phyloP scores from a whole-genome alignment of 1,139 yeast genomes.

The Scheffersomyces lignicola region DNA sequence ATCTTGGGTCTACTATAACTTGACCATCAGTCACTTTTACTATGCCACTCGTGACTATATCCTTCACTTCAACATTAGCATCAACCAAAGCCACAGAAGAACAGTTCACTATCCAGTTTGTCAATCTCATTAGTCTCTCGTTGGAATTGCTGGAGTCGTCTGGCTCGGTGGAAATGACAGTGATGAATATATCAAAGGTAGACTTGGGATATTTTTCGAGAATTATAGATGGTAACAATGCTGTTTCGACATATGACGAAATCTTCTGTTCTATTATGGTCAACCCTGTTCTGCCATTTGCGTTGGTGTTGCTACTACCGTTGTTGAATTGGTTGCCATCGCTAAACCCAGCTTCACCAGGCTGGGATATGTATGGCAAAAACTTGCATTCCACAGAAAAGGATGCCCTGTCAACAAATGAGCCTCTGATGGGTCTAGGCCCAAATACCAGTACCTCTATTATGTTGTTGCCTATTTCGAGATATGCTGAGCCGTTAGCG shows the following conservation, averaged over 20 bases:
- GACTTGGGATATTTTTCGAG: slow-evolving; percentile 85
- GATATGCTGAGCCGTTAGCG: slow-evolving; percentile 80
- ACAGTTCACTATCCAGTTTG: slow-evolving; percentile 53
- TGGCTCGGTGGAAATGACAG: slow-evolving; percentile 49
- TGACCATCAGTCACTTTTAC: slow-evolving; percentile 25
- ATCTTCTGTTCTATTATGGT: slow-evolving; percentile 52
- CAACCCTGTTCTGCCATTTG: slow-evolving; percentile 36
- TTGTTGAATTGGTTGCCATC: slow-evolving; percentile 11
- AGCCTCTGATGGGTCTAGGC: slow-evolving; percentile 82
- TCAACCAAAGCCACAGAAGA: slow-evolving; percentile 76
- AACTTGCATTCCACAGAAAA: slow-evolving; percentile 68
- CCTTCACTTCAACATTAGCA: slow-evolving; percentile 77
- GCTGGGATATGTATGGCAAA: slow-evolving; percentile 49
- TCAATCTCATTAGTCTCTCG: slow-evolving; percentile 38
- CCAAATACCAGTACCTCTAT: slow-evolving; percentile 80
- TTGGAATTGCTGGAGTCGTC: slow-evolving; percentile 33
- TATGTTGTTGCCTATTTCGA: slow-evolving; percentile 65
- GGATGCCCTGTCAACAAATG: slow-evolving; percentile 68
- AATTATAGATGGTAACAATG: slow-evolving; percentile 61
- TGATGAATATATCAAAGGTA: slow-evolving; percentile 76
- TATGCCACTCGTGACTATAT: slow-evolving; percentile 74
- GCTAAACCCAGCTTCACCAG: slow-evolving; percentile 29
- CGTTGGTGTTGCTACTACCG: slow-evolving; percentile 14
- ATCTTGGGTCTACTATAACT: slow-evolving; percentile 20
- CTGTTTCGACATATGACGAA: slow-evolving; percentile 56